These are phyloP conservation scores for Neurospora sp. DNA, from an alignment of 2,329 filamentous ascomycete genomes.

Conservation along the genomic window DNA sequence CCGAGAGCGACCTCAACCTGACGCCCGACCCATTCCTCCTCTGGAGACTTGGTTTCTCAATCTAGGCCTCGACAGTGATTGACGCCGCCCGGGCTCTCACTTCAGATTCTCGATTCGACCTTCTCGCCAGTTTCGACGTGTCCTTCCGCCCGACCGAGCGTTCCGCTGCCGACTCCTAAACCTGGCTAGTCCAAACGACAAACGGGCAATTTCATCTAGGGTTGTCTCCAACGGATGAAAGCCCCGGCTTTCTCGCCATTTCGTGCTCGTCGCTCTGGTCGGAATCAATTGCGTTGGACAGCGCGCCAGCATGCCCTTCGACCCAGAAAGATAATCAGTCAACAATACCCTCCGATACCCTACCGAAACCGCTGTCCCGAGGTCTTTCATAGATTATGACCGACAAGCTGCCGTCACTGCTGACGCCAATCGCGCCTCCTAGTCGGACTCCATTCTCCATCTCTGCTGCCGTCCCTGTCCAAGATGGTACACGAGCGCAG, in stretches of 20 bases:
- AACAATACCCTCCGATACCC: slow-evolving; percentile 27
- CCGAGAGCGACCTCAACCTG: not conserved
- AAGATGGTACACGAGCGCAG: slow-evolving; percentile 35
- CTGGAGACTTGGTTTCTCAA: not conserved
- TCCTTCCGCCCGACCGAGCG: slow-evolving; percentile 2
- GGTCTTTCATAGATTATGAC: slow-evolving; percentile 49
- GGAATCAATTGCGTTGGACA: slow-evolving; percentile 25
- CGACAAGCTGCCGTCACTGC: slow-evolving; percentile 44
- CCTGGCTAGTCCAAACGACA: slow-evolving; percentile 1
- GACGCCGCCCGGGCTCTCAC: not conserved
- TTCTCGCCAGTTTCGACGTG: slow-evolving; percentile 4
- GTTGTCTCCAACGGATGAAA: slow-evolving; percentile 15
- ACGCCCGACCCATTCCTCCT: not conserved
- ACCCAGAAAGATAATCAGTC: slow-evolving; percentile 39
- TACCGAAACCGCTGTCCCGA: slow-evolving; percentile 28
- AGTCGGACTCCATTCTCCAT: slow-evolving; percentile 38
- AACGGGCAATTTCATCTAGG: slow-evolving; percentile 6
- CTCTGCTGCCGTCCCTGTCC: slow-evolving; percentile 26
- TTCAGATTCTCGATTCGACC: slow-evolving; percentile 3
- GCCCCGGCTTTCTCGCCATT: slow-evolving; percentile 9
- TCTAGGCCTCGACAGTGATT: not conserved
- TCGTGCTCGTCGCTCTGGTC: slow-evolving; percentile 5
- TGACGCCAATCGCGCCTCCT: slow-evolving; percentile 45
- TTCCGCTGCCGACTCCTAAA: slow-evolving; percentile 5
- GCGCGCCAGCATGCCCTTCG: slow-evolving; percentile 51